phyloP scores from a whole-genome alignment of 768 basidiomycete species.

The Leccinum ochraceum region DNA sequence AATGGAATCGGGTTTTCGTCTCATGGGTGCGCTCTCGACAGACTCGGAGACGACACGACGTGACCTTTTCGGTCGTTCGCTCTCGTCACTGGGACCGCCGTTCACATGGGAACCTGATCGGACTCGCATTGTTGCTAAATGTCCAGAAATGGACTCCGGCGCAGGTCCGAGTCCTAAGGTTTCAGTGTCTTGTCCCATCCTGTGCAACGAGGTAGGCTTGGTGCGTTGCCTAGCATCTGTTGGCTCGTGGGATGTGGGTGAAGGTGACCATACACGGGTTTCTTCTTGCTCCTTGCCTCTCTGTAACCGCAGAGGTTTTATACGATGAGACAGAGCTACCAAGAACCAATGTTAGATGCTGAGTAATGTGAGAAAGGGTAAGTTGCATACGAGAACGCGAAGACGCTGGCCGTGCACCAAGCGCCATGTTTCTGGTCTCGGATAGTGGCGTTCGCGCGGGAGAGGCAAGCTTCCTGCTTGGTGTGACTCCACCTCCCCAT shows the following conservation, averaged over 20 bases:
- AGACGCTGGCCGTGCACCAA: slow-evolving; percentile 10
- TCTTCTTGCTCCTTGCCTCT: slow-evolving; percentile 12
- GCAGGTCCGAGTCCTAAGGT: slow-evolving; percentile 20
- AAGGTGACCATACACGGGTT: slow-evolving; percentile 2
- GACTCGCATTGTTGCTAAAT: slow-evolving; percentile 25
- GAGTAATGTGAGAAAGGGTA: neutral
- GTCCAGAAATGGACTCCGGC: slow-evolving; percentile 32
- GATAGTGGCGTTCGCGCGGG: slow-evolving; percentile 24
- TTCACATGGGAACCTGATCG: slow-evolving; percentile 16
- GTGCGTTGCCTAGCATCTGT: slow-evolving; percentile 7
- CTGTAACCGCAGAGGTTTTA: slow-evolving; percentile 18
- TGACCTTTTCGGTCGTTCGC: slow-evolving; percentile 1
- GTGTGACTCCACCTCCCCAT: slow-evolving; percentile 21
- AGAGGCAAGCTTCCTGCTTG: slow-evolving; percentile 27
- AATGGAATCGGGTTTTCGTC: slow-evolving; percentile 6
- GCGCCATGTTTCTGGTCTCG: slow-evolving; percentile 23
- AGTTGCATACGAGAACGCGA: slow-evolving; percentile 25
- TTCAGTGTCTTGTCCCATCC: slow-evolving; percentile 7
- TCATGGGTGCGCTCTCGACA: slow-evolving; percentile 4
- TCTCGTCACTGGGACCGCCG: slow-evolving; percentile 1
- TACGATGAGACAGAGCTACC: slow-evolving; percentile 14
- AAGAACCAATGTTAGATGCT: slow-evolving; percentile 5
- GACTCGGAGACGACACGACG: slow-evolving; percentile 27
- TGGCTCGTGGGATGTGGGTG: slow-evolving; percentile 10
- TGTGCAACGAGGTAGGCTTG: slow-evolving; percentile 19